Percentiles rank a stretch among this genome's conserved stretches.
These are phyloP conservation scores for Diaporthe longicolla DNA, from an alignment of 2,329 filamentous ascomycete genomes.

Conservation along the genomic window DNA sequence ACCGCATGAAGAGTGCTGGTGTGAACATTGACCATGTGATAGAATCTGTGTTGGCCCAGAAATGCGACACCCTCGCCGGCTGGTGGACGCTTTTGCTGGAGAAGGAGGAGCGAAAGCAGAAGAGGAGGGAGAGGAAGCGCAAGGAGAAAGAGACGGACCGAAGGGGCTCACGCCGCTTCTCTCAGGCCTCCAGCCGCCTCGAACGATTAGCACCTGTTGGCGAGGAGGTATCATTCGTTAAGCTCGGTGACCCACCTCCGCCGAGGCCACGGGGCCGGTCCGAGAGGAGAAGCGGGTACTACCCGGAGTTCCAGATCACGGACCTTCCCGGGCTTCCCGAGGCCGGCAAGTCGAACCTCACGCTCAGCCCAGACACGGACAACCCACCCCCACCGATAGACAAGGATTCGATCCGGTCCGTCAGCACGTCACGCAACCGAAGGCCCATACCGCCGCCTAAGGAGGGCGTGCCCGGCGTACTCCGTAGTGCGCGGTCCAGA, in stretches of 20 bases:
- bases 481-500: constrained; percentile 78
- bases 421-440: constrained; percentile 82
- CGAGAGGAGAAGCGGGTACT: constrained; percentile 80
- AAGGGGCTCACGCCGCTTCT: constrained; percentile 84
- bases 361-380: constrained; percentile 59
- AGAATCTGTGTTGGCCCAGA: constrained; percentile 90
- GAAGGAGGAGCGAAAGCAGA: constrained; percentile 92
- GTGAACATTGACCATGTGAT: constrained; percentile 96
- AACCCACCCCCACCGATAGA: constrained; percentile 80
- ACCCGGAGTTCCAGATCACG: constrained; percentile 73
- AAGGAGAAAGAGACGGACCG: constrained; percentile 87
- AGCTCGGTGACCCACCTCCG: constrained; percentile 61
- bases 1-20: constrained; percentile 93
- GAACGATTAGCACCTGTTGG: constrained; percentile 86
- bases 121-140: constrained; percentile 69
- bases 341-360: constrained; percentile 60
- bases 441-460: constrained; percentile 88
- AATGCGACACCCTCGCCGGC: constrained; percentile 90
- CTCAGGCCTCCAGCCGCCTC: constrained; percentile 88
- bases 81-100: constrained; percentile 98
- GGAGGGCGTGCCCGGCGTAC: constrained; percentile 75
- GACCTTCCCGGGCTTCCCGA: constrained; percentile 86
- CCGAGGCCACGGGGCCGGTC: constrained; percentile 82
- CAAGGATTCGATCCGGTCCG: constrained; percentile 82
- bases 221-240: constrained; percentile 75